Conservation (phyloP, 1,139 yeast genomes). For the Sugiyamaella japonica region DNA sequence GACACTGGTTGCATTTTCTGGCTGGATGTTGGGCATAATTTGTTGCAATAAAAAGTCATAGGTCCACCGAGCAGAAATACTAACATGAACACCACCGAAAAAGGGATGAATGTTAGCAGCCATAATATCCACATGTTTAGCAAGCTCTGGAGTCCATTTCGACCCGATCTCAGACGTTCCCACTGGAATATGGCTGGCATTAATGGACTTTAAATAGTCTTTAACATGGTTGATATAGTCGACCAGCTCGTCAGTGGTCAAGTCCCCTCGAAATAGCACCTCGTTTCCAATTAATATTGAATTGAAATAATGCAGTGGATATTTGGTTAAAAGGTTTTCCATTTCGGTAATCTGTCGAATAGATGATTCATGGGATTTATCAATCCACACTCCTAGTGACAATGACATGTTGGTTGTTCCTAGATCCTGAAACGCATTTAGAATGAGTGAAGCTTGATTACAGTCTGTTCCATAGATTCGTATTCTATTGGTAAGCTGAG, state of each 20-base stretch:
- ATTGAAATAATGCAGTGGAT: conserved; percentile 52
- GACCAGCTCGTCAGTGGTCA: conserved; percentile 44
- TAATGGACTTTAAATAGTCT: conserved; percentile 39
- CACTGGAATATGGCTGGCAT: conserved; percentile 45
- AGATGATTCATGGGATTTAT: conserved; percentile 48
- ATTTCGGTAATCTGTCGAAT: conserved; percentile 46
- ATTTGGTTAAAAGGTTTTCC: conserved; percentile 42
- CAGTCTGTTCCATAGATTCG: conserved; percentile 67
- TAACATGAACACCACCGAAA: conserved; percentile 57
- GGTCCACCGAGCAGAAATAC: conserved; percentile 55
- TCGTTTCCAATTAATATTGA: conserved; percentile 63
- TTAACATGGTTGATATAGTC: conserved; percentile 50
- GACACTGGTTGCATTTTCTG: conserved; percentile 40
- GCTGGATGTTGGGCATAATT: conserved; percentile 36
- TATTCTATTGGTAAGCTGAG: conserved; percentile 58
- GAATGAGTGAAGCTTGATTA: conserved; percentile 52
- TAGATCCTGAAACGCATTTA: conserved; percentile 54
- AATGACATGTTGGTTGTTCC: conserved; percentile 54
- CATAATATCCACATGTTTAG: conserved; percentile 50
- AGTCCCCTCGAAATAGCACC: conserved; percentile 57
- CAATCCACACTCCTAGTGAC: conserved; percentile 67
- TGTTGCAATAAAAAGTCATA: conserved; percentile 51
- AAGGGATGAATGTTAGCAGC: conserved; percentile 73
- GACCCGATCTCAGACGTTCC: conserved; percentile 62
- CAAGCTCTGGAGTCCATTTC: conserved; percentile 38